Percentiles rank a stretch among this genome's conserved stretches.
phyloP scores from a whole-genome alignment of 192 early-diverging fungal species.

The Bifiguratus adelaidae region DNA sequence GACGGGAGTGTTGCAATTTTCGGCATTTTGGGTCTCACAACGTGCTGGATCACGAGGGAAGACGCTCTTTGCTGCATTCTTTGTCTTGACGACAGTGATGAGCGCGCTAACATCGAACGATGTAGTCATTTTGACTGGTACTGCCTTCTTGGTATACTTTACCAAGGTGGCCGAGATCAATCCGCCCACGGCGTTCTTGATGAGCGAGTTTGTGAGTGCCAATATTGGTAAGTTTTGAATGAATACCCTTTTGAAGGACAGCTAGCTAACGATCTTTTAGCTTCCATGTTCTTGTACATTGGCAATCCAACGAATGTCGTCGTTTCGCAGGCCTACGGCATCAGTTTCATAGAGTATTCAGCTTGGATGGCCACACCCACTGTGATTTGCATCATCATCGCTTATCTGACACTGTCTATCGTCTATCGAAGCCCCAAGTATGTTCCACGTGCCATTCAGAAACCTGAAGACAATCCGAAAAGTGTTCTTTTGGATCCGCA shows the following conservation, averaged over 20 bases:
- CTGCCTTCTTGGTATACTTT: constrained; percentile 71
- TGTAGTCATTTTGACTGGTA: constrained; percentile 71
- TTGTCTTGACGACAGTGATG: constrained; percentile 57
- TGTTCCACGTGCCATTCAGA: constrained; percentile 27
- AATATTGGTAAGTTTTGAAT: constrained; percentile 45
- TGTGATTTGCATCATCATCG: constrained; percentile 34
- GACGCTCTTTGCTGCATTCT: constrained; percentile 60
- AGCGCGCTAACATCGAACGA: constrained; percentile 74
- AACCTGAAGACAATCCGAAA: constrained; percentile 32
- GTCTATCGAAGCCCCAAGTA: constrained; percentile 36
- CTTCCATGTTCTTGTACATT: constrained; percentile 76
- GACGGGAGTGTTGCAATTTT: constrained; percentile 68
- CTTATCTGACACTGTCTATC: constrained; percentile 39
- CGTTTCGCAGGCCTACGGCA: constrained; percentile 62
- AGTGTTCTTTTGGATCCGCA: constrained; percentile 37
- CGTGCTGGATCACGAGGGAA: constrained; percentile 42
- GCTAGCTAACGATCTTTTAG: constrained; percentile 6
- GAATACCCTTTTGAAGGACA: neutral
- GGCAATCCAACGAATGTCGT: constrained; percentile 88
- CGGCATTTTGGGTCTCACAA: constrained; percentile 63
- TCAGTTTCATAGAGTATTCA: constrained; percentile 65
- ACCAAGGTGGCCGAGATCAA: constrained; percentile 47
- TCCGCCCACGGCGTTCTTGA: constrained; percentile 51
- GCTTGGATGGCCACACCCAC: constrained; percentile 80
- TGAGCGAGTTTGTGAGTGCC: constrained; percentile 65